These are phyloP conservation scores for Spathaspora girioi DNA, from an alignment of 805 yeast species.

Conservation along the genomic window DNA sequence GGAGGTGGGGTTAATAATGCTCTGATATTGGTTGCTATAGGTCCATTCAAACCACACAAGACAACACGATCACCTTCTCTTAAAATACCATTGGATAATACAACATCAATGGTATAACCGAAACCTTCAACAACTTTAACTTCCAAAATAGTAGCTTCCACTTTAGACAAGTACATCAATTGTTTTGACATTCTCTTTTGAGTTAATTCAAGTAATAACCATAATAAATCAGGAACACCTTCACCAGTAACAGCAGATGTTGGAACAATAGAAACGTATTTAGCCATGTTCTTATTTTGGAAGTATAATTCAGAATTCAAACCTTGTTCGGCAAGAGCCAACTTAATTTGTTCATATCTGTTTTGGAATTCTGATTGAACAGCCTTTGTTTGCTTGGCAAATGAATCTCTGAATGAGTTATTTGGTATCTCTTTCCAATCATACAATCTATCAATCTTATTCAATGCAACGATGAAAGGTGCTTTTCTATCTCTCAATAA, in stretches of 20 bases:
- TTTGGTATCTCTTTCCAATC: slow-evolving; percentile 91
- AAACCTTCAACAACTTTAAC: slow-evolving; percentile 98
- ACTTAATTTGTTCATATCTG: slow-evolving; percentile 77
- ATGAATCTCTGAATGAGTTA: slow-evolving; percentile 94
- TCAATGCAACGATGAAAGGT: slow-evolving; percentile 94
- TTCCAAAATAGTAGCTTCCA: slow-evolving; percentile 95
- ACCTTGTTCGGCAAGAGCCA: slow-evolving; percentile 96
- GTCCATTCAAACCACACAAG: slow-evolving; percentile 97
- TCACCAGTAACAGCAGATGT: slow-evolving; percentile 99
- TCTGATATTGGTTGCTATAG: slow-evolving; percentile 92
- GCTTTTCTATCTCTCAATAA: slow-evolving; percentile 95
- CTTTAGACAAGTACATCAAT: slow-evolving; percentile 88
- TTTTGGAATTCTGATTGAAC: slow-evolving; percentile 92
- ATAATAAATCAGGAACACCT: slow-evolving; percentile 98
- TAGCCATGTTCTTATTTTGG: slow-evolving; percentile 91
- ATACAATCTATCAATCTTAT: slow-evolving; percentile 95
- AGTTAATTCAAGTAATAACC: slow-evolving; percentile 91
- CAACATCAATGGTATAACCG: slow-evolving; percentile 98
- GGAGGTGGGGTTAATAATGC: slow-evolving; percentile 98
- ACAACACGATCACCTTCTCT: slow-evolving; percentile 95
- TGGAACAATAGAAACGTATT: slow-evolving; percentile 94
- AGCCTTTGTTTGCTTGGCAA: slow-evolving; percentile 72
- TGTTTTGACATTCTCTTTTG: slow-evolving; percentile 99
- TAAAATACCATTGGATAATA: slow-evolving; percentile 92
- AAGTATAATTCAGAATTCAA: slow-evolving; percentile 94